Conservation (phyloP, 441 rosid species). For the Arabidopsis lyrata region DNA sequence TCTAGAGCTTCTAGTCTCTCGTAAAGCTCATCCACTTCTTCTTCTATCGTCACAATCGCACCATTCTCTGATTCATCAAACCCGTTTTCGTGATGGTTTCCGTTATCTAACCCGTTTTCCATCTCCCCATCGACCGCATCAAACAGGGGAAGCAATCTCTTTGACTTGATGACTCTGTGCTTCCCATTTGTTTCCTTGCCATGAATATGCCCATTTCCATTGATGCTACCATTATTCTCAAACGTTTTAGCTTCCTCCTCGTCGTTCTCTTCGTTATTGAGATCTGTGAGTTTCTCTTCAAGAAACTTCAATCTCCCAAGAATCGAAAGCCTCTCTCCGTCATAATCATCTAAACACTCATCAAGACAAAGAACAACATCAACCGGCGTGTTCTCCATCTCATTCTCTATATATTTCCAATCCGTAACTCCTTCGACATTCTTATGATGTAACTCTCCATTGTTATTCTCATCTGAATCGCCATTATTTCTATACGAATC, state of each 20-base stretch:
- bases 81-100: conserved; percentile 48
- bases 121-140: conserved; percentile 66
- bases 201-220: conserved; percentile 61
- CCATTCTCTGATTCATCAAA: conserved; percentile 45
- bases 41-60: conserved; percentile 56
- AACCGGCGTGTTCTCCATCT: conserved; percentile 63
- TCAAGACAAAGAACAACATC: conserved; percentile 77
- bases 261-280: conserved; percentile 64
- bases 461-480: conserved; percentile 56
- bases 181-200: conserved; percentile 64
- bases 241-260: conserved; percentile 54
- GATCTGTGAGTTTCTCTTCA: conserved; percentile 70
- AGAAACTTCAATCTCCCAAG: conserved; percentile 87
- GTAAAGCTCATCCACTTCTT: conserved; percentile 83
- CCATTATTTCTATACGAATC: conserved; percentile 59
- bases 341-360: conserved; percentile 78
- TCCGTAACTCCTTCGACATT: conserved; percentile 26
- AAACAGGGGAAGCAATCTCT: conserved; percentile 84
- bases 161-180: conserved; percentile 57
- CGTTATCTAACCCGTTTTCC: conserved; percentile 43
- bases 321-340: conserved; percentile 84
- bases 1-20: conserved; percentile 92
- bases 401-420: conserved; percentile 40
- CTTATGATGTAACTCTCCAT: conserved; percentile 50
- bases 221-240: conserved; percentile 10